Evolutionary conservation across 805 yeast species (phyloP), one percentile per base, ranked within the genome.

Genomic region (Kazachstania africana): DNA sequence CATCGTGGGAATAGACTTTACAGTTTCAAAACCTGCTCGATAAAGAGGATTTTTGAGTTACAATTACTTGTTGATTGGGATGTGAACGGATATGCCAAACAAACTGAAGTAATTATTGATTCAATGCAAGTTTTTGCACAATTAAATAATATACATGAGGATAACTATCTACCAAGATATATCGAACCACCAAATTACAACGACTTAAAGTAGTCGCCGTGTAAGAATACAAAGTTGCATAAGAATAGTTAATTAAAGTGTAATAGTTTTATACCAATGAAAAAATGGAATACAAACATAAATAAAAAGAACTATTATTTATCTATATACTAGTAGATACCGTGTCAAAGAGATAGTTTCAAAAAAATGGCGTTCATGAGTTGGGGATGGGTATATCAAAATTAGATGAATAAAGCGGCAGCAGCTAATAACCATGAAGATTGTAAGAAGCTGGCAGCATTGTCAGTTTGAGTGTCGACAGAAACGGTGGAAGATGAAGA

Each of bases 401-500:
- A 26, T n/a, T 10, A 21, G 8, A 23, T 21, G 14, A 48, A 39
- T 36, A 53, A 53, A 28, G 49, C 53, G 19, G 40, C 43, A 17
- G 49, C 54, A 18, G 45, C 45, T 10, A 45, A 21, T 8, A 38
- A 40, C 21, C 39, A 33, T 12, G 53, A 43, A 28, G 43, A 48
- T 31, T 44, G 43, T 31, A 49, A 35, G 16, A 36, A 34, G 36
- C 45, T 39, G 37, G 48, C 57, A 32, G 45, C 47, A 39, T 40
- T 48, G 22, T 36, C 36, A n/a, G 39, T 48, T 78, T 60, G 50
- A 65, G 72, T 33, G 17, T 25, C 12, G 24, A 37, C 19, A n/a
- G 28, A 18, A 27, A 9, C 24, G 12, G 37, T 20, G 21, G 29
- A 60, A 35, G 65, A 53, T 38, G 69, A 59, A 43, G 68, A 36